phyloP scores from a whole-genome alignment of 2,329 filamentous ascomycete genomes.

The Colletotrichum plurivorum region DNA sequence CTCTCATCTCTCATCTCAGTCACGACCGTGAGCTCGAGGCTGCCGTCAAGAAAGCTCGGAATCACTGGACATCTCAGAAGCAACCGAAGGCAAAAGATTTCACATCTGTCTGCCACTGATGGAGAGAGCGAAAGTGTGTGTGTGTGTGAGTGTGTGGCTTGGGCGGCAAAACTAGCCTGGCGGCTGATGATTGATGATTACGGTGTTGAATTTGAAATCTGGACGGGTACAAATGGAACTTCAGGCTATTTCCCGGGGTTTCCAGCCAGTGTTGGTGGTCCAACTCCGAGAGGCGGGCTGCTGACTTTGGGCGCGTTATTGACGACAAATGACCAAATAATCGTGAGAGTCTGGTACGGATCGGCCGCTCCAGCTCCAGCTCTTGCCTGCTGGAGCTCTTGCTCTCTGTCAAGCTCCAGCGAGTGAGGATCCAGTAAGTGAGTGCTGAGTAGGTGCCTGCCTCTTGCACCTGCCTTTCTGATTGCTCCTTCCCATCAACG shows the following conservation, averaged over 20 bases:
- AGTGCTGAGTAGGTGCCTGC: neutral
- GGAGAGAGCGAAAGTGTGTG: neutral
- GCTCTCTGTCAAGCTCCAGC: too few species aligned
- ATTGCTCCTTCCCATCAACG: constrained; percentile 20
- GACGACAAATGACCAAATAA: constrained; percentile 16
- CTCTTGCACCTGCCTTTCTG: constrained; percentile 3
- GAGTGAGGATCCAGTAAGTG: too few species aligned
- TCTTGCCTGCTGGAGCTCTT: too few species aligned
- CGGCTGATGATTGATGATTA: neutral
- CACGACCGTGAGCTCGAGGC: constrained; percentile 6
- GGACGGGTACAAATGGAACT: too few species aligned
- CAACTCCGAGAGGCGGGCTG: too few species aligned
- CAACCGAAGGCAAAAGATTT: constrained; percentile 13
- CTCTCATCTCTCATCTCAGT: neutral
- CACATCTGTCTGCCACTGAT: constrained; percentile 5
- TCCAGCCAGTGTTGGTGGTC: too few species aligned
- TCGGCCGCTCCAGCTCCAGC: constrained; percentile 7
- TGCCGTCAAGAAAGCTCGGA: constrained; percentile 1
- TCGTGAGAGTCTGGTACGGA: constrained; percentile 13
- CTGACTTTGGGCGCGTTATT: neutral
- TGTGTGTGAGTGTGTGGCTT: constrained; percentile 13
- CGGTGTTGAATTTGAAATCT: neutral
- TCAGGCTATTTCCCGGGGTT: too few species aligned
- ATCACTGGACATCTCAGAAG: constrained; percentile 22
- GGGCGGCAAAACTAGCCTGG: constrained; percentile 28